phyloP scores from a whole-genome alignment of 768 basidiomycete species.

The Lyophyllum atratum region DNA sequence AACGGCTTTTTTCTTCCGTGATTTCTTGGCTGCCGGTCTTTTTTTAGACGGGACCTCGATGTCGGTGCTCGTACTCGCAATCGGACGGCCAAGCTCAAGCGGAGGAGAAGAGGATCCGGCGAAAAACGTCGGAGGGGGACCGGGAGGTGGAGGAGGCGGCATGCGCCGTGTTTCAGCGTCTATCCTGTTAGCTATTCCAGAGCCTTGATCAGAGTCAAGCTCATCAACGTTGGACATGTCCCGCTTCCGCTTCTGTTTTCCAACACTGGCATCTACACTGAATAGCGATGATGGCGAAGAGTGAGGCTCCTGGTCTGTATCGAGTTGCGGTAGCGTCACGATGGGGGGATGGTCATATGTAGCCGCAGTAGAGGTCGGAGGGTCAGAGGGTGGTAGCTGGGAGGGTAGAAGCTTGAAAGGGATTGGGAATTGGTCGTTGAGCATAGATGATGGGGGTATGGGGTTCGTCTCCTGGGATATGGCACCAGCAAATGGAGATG shows the following conservation, averaged over 20 bases:
- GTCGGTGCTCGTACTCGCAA: background rate
- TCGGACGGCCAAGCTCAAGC: background rate
- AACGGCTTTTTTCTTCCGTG: slow-evolving; percentile 19
- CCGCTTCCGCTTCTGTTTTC: slow-evolving; percentile 17
- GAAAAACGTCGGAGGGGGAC: slow-evolving; percentile 47
- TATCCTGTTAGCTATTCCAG: background rate
- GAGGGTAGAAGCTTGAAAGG: slow-evolving; percentile 20
- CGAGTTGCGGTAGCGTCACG: slow-evolving; percentile 30
- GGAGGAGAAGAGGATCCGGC: slow-evolving; percentile 44
- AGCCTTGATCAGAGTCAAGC: slow-evolving; percentile 20
- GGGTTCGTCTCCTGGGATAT: slow-evolving; percentile 7
- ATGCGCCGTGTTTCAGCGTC: slow-evolving; percentile 10
- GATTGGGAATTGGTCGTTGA: slow-evolving; percentile 12
- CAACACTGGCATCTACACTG: slow-evolving; percentile 13
- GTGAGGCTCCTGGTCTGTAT: slow-evolving; percentile 16
- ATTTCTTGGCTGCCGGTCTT: slow-evolving; percentile 8
- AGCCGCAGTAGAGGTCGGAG: slow-evolving; percentile 32
- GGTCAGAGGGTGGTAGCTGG: slow-evolving; percentile 34
- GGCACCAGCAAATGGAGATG: slow-evolving; percentile 2
- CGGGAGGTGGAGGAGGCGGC: slow-evolving; percentile 16
- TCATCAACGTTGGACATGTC: slow-evolving; percentile 28
- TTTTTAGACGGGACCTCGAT: background rate
- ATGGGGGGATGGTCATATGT: slow-evolving; percentile 32
- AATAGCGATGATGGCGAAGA: slow-evolving; percentile 37
- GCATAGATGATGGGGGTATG: slow-evolving; percentile 20